phyloP scores from a whole-genome alignment of 306 rosid genomes.

The Corylus avellana region DNA sequence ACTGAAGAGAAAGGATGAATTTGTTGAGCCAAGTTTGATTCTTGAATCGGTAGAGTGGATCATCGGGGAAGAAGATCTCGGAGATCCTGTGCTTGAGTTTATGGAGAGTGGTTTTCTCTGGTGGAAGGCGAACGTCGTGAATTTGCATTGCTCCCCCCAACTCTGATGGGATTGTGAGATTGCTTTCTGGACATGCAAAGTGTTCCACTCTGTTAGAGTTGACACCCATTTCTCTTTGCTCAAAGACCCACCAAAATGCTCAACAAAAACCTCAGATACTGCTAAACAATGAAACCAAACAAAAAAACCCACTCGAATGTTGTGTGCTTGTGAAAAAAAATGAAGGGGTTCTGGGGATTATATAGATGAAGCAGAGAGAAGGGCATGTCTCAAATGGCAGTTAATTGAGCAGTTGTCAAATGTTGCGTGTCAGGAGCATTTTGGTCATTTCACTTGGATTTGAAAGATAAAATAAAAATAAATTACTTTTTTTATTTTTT shows the following conservation, averaged over 20 bases:
- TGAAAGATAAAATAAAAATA: not conserved
- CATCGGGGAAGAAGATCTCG: slow-evolving; percentile 89
- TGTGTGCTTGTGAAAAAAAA: not conserved
- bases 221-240: slow-evolving; percentile 47
- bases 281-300: not conserved
- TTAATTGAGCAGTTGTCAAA: not conserved
- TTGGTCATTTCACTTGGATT: not conserved
- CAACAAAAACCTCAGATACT: slow-evolving; percentile 13
- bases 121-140: slow-evolving; percentile 71
- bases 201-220: slow-evolving; percentile 73
- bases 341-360: not conserved
- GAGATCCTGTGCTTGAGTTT: slow-evolving; percentile 66
- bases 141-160: slow-evolving; percentile 38
- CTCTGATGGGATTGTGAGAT: slow-evolving; percentile 45
- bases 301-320: not conserved
- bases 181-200: slow-evolving; percentile 40
- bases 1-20: slow-evolving; percentile 63
- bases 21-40: slow-evolving; percentile 55
- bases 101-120: slow-evolving; percentile 53
- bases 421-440: not conserved
- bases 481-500: not conserved
- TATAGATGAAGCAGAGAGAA: not conserved
- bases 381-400: not conserved
- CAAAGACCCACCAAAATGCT: not conserved
- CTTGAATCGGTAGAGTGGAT: slow-evolving; percentile 73